phyloP scores from a whole-genome alignment of 164 flowering plant species.

The Aristolochia californica region DNA sequence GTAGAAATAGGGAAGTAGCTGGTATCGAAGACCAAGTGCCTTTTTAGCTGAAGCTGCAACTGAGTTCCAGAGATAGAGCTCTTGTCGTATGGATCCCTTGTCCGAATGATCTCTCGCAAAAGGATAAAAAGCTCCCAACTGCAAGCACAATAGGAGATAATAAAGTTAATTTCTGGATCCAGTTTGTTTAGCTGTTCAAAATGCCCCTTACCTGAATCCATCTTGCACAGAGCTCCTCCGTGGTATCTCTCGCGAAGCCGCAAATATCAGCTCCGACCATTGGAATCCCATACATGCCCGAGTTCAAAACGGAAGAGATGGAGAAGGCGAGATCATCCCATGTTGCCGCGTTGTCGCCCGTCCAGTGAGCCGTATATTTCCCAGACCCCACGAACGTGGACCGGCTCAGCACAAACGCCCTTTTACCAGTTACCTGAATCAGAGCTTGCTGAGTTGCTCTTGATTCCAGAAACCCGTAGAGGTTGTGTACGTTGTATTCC shows the following conservation, averaged over 20 bases:
- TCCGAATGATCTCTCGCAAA: constrained; percentile 70
- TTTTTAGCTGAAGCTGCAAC: constrained; percentile 44
- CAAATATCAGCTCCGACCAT: constrained; percentile 94
- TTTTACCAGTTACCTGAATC: constrained; percentile 26
- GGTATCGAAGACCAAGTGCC: constrained; percentile 40
- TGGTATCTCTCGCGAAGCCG: constrained; percentile 48
- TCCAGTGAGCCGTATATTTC: constrained; percentile 76
- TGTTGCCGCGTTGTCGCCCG: constrained; percentile 69
- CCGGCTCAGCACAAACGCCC: constrained; percentile 64
- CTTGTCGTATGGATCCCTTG: constrained; percentile 34
- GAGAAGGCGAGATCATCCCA: constrained; percentile 71
- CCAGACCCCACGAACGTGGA: constrained; percentile 81
- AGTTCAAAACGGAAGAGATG: constrained; percentile 48
- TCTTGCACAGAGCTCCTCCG: constrained; percentile 68
- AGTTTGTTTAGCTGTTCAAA: no score
- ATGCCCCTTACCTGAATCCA: constrained; percentile 62
- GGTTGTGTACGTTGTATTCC: constrained; percentile 60
- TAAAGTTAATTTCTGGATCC: no score
- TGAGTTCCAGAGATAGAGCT: constrained; percentile 72
- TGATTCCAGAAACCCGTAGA: constrained; percentile 49
- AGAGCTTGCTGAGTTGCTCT: constrained; percentile 50
- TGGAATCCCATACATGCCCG: constrained; percentile 72
- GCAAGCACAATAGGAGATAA: no score
- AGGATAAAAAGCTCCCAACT: constrained; percentile 86
- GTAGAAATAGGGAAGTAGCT: constrained; percentile 51